These are phyloP conservation scores for Trichoderma sp. DNA, from an alignment of 2,329 filamentous ascomycete genomes.

Conservation along the genomic window DNA sequence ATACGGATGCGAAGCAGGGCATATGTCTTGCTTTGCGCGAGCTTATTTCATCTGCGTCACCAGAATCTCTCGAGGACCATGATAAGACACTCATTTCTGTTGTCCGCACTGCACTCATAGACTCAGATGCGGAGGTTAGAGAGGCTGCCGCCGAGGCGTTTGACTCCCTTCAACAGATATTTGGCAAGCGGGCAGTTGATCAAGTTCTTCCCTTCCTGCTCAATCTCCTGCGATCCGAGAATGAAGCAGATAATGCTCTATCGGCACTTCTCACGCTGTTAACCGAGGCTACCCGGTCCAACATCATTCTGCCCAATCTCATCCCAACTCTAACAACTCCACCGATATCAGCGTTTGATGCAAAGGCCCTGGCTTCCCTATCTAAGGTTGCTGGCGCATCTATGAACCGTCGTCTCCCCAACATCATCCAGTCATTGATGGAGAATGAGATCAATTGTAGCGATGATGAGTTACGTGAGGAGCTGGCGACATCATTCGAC, in stretches of 20 bases:
- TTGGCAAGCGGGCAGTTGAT: conserved; percentile 93
- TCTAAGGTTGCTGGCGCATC: conserved; percentile 87
- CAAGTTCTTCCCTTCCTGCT: conserved; percentile 93
- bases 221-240: conserved; percentile 81
- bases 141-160: conserved; percentile 97
- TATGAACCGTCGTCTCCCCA: conserved; percentile 87
- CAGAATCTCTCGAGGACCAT: conserved; percentile 88
- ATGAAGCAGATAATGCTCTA: conserved; percentile 87
- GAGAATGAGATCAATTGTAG: conserved; percentile 81
- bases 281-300: conserved; percentile 89
- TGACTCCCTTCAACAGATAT: conserved; percentile 87
- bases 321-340: conserved; percentile 89
- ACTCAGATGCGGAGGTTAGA: conserved; percentile 84
- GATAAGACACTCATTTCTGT: conserved; percentile 95
- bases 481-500: conserved; percentile 81
- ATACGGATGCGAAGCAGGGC: conserved; percentile 91
- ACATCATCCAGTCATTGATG: conserved; percentile 90
- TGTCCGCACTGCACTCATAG: conserved; percentile 87
- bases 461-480: conserved; percentile 70
- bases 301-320: conserved; percentile 94
- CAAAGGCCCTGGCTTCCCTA: conserved; percentile 87
- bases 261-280: conserved; percentile 90
- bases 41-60: conserved; percentile 84
- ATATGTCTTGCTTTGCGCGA: conserved; percentile 96
- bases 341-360: conserved; percentile 93